A percentile compares a stretch with the other conserved stretches of the same genome.
Conservation (phyloP, 2,329 filamentous ascomycete species). For the Phaeosphaeria sp. region DNA sequence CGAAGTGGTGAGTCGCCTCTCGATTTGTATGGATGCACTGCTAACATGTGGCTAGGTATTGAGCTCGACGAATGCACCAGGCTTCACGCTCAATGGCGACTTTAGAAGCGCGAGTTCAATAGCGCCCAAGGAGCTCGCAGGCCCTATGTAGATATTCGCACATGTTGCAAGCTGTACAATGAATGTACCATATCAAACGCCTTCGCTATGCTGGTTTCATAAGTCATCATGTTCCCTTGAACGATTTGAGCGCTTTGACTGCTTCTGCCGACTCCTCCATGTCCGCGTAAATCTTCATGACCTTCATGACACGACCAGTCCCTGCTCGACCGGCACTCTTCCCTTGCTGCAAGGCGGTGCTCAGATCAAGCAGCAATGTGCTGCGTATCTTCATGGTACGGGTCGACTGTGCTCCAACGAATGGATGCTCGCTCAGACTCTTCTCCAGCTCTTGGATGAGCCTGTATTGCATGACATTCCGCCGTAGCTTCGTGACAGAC, state of each 20-base stretch:
- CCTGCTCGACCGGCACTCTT: conserved; percentile 50
- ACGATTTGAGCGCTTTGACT: conserved; percentile 60
- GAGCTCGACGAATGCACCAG: conserved; percentile 85
- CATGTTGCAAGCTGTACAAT: conserved; percentile 35
- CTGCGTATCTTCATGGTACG: conserved; percentile 65
- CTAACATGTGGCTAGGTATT: conserved; percentile 66
- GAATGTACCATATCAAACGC: conserved; percentile 52
- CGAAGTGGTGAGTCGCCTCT: conserved; percentile 62
- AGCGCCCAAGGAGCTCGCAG: conserved; percentile 48
- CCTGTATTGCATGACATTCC: conserved; percentile 64
- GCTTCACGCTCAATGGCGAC: conserved; percentile 83
- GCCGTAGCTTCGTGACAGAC: conserved; percentile 56
- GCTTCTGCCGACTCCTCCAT: conserved; percentile 67
- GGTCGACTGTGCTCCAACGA: conserved; percentile 63
- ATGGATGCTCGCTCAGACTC: conserved; percentile 66
- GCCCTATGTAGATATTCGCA: conserved; percentile 36
- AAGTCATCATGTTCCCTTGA: conserved; percentile 24
- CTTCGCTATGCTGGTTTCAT: conserved; percentile 52
- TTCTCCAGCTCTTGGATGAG: conserved; percentile 60
- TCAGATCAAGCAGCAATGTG: conserved; percentile 70
- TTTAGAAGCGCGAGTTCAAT: conserved; percentile 63
- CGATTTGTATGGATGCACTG: conserved; percentile 4
- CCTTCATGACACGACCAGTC: conserved; percentile 56
- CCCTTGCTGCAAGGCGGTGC: conserved; percentile 66
- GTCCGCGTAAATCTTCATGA: conserved; percentile 66